A percentile compares a stretch with the other conserved stretches of the same genome.
Evolutionary conservation across 768 basidiomycete genomes (phyloP).

Genomic region (Termitomyces sp.): DNA sequence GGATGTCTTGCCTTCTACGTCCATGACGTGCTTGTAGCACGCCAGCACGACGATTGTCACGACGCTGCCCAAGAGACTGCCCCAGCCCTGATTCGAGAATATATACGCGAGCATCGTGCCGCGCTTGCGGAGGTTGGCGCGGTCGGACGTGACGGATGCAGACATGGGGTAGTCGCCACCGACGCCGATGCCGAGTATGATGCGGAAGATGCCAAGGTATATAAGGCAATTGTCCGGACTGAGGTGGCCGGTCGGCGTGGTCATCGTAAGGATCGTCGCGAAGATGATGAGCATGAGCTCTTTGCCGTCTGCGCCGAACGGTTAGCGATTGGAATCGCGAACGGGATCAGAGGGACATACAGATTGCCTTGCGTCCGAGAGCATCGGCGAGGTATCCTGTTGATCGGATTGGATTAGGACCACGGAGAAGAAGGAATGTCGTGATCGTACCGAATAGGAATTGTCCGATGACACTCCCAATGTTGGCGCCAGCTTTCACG

Average conservation of each 20-base stretch:
- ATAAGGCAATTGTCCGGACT: slow-evolving; percentile 48
- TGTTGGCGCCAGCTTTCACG: slow-evolving; percentile 62
- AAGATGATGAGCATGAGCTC: slow-evolving; percentile 79
- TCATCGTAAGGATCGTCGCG: slow-evolving; percentile 66
- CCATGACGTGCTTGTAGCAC: slow-evolving; percentile 59
- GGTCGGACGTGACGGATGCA: slow-evolving; percentile 62
- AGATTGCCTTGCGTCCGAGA: slow-evolving; percentile 64
- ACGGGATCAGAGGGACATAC: slow-evolving; percentile 21
- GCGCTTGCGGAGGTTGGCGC: slow-evolving; percentile 56
- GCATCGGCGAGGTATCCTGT: slow-evolving; percentile 61
- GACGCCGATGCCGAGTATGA: slow-evolving; percentile 71
- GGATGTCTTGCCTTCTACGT: slow-evolving; percentile 47
- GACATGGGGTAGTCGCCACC: slow-evolving; percentile 82
- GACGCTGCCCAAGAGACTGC: slow-evolving; percentile 57
- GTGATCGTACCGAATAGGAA: slow-evolving; percentile 44
- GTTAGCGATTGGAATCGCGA: not conserved
- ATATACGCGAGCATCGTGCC: slow-evolving; percentile 75
- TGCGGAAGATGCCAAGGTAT: slow-evolving; percentile 62
- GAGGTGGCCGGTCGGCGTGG: slow-evolving; percentile 57
- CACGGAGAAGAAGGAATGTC: not conserved
- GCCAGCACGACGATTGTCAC: slow-evolving; percentile 59
- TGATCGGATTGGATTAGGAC: not conserved
- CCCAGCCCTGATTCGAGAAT: slow-evolving; percentile 78
- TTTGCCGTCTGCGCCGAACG: slow-evolving; percentile 48
- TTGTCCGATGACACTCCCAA: slow-evolving; percentile 68